These are phyloP conservation scores for Diaporthe capsici DNA, from an alignment of 2,329 filamentous ascomycete genomes.

Conservation along the genomic window DNA sequence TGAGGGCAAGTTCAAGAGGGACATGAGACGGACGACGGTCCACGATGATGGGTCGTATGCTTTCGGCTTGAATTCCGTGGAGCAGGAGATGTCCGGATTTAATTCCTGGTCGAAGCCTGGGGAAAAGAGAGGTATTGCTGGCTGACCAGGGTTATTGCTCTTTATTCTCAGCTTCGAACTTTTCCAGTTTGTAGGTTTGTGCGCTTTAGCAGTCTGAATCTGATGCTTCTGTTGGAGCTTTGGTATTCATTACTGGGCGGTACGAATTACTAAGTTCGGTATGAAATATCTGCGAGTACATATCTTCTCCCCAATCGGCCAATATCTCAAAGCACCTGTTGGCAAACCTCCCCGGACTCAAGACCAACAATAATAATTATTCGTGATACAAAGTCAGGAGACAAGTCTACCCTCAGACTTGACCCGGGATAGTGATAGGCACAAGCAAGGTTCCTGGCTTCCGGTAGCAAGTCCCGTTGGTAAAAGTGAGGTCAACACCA, in stretches of 20 bases:
- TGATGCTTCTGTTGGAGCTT: neutral
- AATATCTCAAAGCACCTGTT: no score
- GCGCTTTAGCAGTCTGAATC: neutral
- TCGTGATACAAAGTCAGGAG: fast-evolving
- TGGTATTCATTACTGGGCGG: neutral
- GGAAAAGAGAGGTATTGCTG: neutral
- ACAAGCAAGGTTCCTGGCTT: constrained; percentile 9
- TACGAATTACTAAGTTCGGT: neutral
- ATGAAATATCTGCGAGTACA: neutral
- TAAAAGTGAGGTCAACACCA: constrained; percentile 15
- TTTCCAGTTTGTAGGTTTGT: no score
- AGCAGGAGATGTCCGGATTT: constrained; percentile 46
- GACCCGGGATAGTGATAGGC: neutral
- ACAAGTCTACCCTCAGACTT: neutral
- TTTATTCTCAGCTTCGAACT: neutral
- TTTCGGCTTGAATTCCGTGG: constrained; percentile 54
- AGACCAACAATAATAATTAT: neutral
- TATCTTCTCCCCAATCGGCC: no score
- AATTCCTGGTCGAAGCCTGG: constrained; percentile 25
- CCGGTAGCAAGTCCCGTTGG: constrained; percentile 12
- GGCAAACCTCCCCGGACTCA: neutral
- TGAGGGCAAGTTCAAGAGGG: constrained; percentile 62
- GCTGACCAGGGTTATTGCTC: neutral
- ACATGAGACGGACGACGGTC: constrained; percentile 70
- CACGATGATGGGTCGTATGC: constrained; percentile 59